Evolutionary conservation across 2,329 filamentous ascomycete genomes (phyloP), one percentile per base, ranked within the genome.

Genomic region (Talaromyces sp.): DNA sequence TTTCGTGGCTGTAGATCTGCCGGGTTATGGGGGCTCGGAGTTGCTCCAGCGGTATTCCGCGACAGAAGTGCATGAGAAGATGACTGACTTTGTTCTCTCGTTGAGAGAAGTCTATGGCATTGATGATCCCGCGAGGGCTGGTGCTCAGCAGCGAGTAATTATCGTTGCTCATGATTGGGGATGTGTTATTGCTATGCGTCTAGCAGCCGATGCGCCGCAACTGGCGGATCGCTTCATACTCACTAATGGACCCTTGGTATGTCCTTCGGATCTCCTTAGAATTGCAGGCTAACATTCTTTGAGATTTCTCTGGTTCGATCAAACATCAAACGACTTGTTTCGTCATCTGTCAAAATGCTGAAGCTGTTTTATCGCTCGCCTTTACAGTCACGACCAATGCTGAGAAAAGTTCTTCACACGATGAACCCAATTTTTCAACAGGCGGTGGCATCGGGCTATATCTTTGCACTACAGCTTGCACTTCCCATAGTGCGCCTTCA

Each of bases 21-120:
- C 84, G 18, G 84, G 84, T 1, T 86, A 82, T 65, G 84, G 84
- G 39, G 84, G 84, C 9, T 85, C 80, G 62, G 83, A 85, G 65
- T 76, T 77, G 57, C 70, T 86, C 62, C 69, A 76, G 1, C 69
- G 74, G 54, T 86, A 86, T 66, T 75, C 77, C 2, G 75, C 83
- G 1, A 79, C 82, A 12, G 74, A 80, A 44, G 76, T 86, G 8
- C 72, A 86, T 52, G 84, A 86, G 67, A 74, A 78, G 7, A 68
- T 87, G 62, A 76, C 80, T 0, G 81, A 83, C 61, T 84, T 84
- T 65, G 79, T 86, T 37, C 67, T 84, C 8, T 74, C 76, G 0
- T 77, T 86, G 67, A 77, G 83, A 65, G 71, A 75, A 33, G 74
- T 75, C 55, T 84, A 83, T 66, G 75, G 74, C 0, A 70, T 77